Conservation (phyloP, 1,284 basidiomycete species). For the Malassezia obtusa region DNA sequence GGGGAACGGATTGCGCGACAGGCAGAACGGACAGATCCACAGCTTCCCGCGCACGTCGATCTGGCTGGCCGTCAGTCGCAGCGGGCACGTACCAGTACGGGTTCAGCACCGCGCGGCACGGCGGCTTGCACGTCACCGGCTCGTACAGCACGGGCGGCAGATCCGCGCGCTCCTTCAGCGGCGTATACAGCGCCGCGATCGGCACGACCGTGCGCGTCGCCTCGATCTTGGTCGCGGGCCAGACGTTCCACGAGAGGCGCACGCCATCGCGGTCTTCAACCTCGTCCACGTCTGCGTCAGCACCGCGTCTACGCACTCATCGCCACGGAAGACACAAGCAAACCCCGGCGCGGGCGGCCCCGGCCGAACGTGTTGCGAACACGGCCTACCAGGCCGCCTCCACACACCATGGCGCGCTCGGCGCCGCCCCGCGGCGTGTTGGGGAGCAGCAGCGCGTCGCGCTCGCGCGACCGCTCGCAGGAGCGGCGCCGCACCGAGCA, state of each 20-base stretch:
- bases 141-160: conserved; percentile 94
- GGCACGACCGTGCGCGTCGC: conserved; percentile 95
- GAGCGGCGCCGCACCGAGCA: not conserved
- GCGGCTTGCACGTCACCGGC: conserved; percentile 94
- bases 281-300: conserved; percentile 40
- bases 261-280: conserved; percentile 49
- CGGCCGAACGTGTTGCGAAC: conserved; percentile 5
- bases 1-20: conserved; percentile 91
- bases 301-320: conserved; percentile 11
- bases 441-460: not conserved
- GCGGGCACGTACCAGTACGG: conserved; percentile 65
- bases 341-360: not conserved
- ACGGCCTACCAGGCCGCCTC: not conserved
- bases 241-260: conserved; percentile 82
- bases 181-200: conserved; percentile 94
- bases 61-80: conserved; percentile 57
- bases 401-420: not conserved
- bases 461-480: not conserved
- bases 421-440: not conserved
- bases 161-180: conserved; percentile 86
- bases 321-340: not conserved
- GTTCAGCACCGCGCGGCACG: conserved; percentile 92
- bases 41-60: conserved; percentile 96
- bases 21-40: conserved; percentile 98
- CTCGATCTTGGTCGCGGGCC: conserved; percentile 94